phyloP scores from a whole-genome alignment of 768 basidiomycete species.

The Obba rivulosa region DNA sequence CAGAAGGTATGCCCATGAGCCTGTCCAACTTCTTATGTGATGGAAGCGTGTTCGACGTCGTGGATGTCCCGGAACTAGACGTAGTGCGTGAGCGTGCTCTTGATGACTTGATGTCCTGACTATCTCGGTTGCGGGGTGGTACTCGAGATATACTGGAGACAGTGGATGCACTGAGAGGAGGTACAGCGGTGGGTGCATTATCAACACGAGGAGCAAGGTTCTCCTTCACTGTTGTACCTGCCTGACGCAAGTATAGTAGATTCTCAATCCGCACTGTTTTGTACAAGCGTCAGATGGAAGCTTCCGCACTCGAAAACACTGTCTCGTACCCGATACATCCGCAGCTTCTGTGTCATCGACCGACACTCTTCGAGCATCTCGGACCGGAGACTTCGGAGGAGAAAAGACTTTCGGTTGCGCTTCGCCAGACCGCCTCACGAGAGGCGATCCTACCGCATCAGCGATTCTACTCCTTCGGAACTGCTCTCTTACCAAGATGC shows the following conservation, averaged over 20 bases:
- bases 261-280: constrained; percentile 11
- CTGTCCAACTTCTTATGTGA: no score
- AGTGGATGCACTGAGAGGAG: constrained; percentile 1
- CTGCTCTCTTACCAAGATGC: no score
- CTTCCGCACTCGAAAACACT: no score
- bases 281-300: background rate
- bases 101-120: background rate
- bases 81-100: constrained; percentile 1
- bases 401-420: constrained; percentile 12
- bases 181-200: background rate
- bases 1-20: no score
- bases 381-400: constrained; percentile 10
- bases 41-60: background rate
- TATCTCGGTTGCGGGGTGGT: constrained; percentile 3
- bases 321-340: constrained; percentile 10
- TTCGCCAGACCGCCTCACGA: background rate
- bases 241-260: constrained; percentile 8
- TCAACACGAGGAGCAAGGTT: background rate
- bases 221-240: constrained; percentile 4
- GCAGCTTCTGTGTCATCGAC: constrained; percentile 19
- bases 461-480: background rate
- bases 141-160: constrained; percentile 7
- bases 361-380: background rate
- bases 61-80: background rate
- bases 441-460: constrained; percentile 5